Evolutionary conservation across 805 yeast species (phyloP).

Genomic region (Ogataea paraovalis): DNA sequence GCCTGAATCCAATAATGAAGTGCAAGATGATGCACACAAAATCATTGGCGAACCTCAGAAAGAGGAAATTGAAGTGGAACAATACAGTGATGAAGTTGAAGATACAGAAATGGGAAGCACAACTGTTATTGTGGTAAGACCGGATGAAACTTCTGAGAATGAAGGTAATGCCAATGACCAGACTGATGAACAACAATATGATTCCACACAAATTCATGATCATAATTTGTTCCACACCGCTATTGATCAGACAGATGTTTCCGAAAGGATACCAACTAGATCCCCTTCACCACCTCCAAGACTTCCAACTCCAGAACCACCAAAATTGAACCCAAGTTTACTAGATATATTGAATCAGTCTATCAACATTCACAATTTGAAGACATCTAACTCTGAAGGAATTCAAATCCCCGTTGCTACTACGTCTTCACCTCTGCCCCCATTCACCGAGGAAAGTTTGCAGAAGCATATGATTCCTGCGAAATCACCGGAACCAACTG

Average conservation of each 20-base stretch:
- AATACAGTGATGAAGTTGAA: neutral
- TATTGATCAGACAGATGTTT: slow-evolving; percentile 1
- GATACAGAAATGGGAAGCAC: slow-evolving; percentile 4
- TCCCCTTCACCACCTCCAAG: slow-evolving; percentile 12
- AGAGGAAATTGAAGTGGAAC: neutral
- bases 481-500: neutral
- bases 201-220: slow-evolving; percentile 1
- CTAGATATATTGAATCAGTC: slow-evolving; percentile 19
- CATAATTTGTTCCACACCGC: slow-evolving; percentile 9
- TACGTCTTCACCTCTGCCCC: neutral
- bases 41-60: too few species aligned
- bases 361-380: slow-evolving; percentile 15
- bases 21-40: too few species aligned
- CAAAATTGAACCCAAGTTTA: slow-evolving; percentile 20
- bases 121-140: slow-evolving; percentile 5
- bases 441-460: neutral
- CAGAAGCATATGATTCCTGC: neutral
- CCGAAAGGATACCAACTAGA: neutral
- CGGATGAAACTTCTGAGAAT: neutral
- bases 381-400: slow-evolving; percentile 4
- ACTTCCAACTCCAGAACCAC: slow-evolving; percentile 25
- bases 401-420: neutral
- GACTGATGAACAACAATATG: neutral
- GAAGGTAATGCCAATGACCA: neutral
- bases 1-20: neutral